phyloP scores from a whole-genome alignment of 2,329 filamentous ascomycete genomes.

The Gaeumannomyces tritici region DNA sequence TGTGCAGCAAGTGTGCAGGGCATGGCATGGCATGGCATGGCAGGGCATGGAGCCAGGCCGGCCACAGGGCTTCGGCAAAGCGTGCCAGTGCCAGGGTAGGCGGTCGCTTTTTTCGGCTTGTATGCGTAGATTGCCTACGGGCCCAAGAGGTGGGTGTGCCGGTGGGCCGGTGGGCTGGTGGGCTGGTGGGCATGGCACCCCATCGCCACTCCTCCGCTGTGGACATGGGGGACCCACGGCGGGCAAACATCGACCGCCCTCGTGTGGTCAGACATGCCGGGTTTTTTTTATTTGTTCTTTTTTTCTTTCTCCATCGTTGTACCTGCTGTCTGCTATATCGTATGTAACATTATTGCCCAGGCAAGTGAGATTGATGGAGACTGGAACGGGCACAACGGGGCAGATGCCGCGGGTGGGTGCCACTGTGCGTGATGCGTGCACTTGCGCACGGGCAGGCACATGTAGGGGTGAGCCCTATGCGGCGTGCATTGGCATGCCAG shows the following conservation, averaged over 20 bases:
- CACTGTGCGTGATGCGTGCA: too few species aligned
- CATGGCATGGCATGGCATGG: too few species aligned
- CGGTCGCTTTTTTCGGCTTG: not conserved
- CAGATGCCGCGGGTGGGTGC: not conserved
- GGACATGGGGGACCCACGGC: not conserved
- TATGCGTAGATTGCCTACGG: not conserved
- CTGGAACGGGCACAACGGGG: not conserved
- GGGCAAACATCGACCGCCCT: not conserved
- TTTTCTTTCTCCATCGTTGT: too few species aligned
- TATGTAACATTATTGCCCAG: not conserved
- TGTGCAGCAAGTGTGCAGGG: not conserved
- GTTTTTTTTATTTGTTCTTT: not conserved
- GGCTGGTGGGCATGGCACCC: not conserved
- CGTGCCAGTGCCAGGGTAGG: not conserved
- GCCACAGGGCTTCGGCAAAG: not conserved
- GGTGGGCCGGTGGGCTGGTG: too few species aligned
- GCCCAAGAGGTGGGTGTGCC: not conserved
- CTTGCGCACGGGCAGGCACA: too few species aligned
- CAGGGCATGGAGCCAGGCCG: not conserved
- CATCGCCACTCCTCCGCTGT: not conserved
- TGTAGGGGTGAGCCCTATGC: not conserved
- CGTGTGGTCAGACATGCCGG: not conserved
- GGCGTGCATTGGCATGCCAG: not conserved
- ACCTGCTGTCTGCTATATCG: too few species aligned
- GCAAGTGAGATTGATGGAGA: not conserved